phyloP scores from a whole-genome alignment of 805 yeast species.

The Spathaspora passalidarum region DNA sequence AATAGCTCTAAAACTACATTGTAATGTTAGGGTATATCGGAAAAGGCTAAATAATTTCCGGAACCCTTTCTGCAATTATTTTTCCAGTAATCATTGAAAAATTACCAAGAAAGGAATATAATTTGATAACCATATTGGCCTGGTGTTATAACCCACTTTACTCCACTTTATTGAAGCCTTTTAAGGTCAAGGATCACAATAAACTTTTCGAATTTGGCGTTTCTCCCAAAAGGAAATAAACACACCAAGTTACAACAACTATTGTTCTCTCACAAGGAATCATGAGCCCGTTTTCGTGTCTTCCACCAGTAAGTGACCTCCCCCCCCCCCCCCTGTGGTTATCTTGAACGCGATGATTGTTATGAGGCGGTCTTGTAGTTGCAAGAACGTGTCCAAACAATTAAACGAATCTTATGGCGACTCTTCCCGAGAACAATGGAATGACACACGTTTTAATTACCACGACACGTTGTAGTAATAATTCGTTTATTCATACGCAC shows the following conservation, averaged over 20 bases:
- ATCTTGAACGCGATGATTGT: neutral
- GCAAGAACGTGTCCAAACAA: neutral
- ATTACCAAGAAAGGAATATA: neutral
- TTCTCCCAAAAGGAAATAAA: too few species aligned
- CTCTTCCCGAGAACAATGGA: neutral
- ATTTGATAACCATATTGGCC: too few species aligned
- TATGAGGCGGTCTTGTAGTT: neutral
- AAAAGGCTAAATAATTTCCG: neutral
- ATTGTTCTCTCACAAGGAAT: too few species aligned
- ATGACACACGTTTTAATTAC: neutral
- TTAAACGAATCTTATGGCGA: neutral
- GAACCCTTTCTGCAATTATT: neutral
- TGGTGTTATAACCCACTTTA: too few species aligned
- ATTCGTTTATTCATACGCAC: neutral
- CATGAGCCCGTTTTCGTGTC: too few species aligned
- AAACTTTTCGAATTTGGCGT: too few species aligned
- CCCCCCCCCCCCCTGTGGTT: too few species aligned
- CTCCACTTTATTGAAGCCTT: too few species aligned
- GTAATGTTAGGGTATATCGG: neutral
- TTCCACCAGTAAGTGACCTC: too few species aligned
- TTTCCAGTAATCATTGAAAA: neutral
- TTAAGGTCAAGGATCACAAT: too few species aligned
- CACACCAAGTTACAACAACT: too few species aligned
- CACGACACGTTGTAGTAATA: neutral
- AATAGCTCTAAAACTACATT: neutral